Evolutionary conservation across 2,329 filamentous ascomycete species (phyloP).

Genomic region (Ophiognomonia clavigignenti-juglandacearum): DNA sequence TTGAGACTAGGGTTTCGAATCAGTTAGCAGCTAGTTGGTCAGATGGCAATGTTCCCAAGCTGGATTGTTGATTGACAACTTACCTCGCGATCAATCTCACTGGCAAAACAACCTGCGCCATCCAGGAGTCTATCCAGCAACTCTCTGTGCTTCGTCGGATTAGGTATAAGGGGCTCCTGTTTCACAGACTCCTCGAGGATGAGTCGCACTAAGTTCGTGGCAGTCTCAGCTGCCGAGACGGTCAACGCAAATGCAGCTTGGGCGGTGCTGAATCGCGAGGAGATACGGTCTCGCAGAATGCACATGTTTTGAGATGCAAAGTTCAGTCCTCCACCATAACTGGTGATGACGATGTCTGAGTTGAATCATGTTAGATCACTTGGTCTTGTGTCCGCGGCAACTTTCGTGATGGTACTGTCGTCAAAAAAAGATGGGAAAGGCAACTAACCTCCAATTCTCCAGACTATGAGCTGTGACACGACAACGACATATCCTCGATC

Average conservation of each 20-base stretch:
- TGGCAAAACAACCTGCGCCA: not conserved
- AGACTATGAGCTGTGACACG: too few species aligned
- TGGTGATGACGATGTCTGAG: not conserved
- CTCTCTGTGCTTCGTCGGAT: not conserved
- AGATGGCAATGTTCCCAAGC: not conserved
- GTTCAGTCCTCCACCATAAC: not conserved
- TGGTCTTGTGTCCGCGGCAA: too few species aligned
- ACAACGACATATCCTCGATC: too few species aligned
- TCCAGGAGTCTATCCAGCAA: not conserved
- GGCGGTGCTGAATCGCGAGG: too few species aligned
- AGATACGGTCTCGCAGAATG: too few species aligned
- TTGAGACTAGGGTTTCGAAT: not conserved
- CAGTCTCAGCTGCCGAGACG: not conserved
- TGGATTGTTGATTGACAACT: not conserved
- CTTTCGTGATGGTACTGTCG: too few species aligned
- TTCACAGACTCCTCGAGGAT: not conserved
- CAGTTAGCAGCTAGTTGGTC: not conserved
- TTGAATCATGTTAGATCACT: too few species aligned
- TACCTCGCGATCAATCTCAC: not conserved
- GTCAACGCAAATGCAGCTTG: not conserved
- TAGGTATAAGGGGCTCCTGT: not conserved
- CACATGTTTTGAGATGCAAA: not conserved
- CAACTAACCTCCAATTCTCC: too few species aligned
- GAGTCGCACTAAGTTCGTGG: not conserved
- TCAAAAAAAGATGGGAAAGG: too few species aligned